Conservation (phyloP, 768 basidiomycete species). For the Lanmaoa pseudosensibilis region DNA sequence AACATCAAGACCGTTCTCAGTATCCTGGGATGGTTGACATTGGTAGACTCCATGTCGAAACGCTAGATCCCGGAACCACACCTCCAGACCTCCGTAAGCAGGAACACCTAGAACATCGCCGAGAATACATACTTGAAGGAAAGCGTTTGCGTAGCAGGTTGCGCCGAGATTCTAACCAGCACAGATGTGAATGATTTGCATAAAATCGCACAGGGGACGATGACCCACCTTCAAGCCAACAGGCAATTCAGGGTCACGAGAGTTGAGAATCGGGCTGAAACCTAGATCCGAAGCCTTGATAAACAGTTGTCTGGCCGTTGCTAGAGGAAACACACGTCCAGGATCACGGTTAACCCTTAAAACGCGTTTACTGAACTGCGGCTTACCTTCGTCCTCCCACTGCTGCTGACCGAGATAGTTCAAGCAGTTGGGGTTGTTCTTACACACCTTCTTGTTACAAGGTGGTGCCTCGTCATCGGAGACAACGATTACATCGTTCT, state of each 20-base stretch:
- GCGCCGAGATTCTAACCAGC: slow-evolving; percentile 82
- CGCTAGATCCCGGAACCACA: slow-evolving; percentile 86
- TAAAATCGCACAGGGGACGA: neutral
- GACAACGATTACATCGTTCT: slow-evolving; percentile 66
- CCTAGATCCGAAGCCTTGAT: slow-evolving; percentile 53
- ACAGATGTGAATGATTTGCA: slow-evolving; percentile 2
- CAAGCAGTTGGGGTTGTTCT: slow-evolving; percentile 77
- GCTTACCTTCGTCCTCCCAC: slow-evolving; percentile 73
- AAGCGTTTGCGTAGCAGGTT: slow-evolving; percentile 96
- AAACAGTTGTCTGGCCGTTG: slow-evolving; percentile 49
- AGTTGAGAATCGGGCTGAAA: slow-evolving; percentile 50
- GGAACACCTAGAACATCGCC: neutral
- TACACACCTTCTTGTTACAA: slow-evolving; percentile 68
- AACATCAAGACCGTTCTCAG: slow-evolving; percentile 46
- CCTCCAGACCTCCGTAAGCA: slow-evolving; percentile 43
- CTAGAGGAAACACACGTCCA: slow-evolving; percentile 36
- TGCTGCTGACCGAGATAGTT: slow-evolving; percentile 83
- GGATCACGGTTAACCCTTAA: neutral
- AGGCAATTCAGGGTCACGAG: slow-evolving; percentile 56
- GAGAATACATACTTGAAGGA: slow-evolving; percentile 64
- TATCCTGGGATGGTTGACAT: slow-evolving; percentile 60
- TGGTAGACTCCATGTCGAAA: slow-evolving; percentile 84
- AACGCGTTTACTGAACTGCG: slow-evolving; percentile 11
- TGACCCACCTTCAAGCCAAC: slow-evolving; percentile 71
- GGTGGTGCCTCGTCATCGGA: slow-evolving; percentile 60